These are phyloP conservation scores for Physcomitrium patens DNA, from an alignment of 225 moss, liverwort and hornwort species.

Conservation along the genomic window DNA sequence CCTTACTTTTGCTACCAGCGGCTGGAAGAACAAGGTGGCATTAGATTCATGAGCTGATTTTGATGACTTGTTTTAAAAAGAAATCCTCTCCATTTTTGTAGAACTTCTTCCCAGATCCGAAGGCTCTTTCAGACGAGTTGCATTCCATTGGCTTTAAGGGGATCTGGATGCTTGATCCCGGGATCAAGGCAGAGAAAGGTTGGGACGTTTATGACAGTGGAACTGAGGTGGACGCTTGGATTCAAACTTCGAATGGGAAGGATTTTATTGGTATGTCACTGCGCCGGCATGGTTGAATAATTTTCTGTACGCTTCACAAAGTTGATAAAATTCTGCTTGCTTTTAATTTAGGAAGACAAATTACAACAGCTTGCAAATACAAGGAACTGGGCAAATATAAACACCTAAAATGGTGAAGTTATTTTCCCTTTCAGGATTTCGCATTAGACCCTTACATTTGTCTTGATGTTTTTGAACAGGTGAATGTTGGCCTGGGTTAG, in stretches of 20 bases:
- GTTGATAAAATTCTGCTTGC: not conserved
- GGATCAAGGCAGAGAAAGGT: constrained; percentile 80
- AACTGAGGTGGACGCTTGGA: constrained; percentile 65
- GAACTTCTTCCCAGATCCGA: constrained; percentile 68
- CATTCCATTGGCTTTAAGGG: constrained; percentile 79
- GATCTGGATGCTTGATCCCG: constrained; percentile 98
- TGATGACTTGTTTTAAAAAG: not conserved
- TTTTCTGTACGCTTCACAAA: not conserved
- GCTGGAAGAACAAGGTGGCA: not conserved
- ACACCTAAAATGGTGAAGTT: no score
- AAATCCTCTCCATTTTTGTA: constrained; percentile 15
- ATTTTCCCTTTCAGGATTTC: not conserved
- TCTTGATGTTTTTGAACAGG: constrained; percentile 41
- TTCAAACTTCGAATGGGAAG: constrained; percentile 59
- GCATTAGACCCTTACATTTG: constrained; percentile 8
- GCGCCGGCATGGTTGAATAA: not conserved
- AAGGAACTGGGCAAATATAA: no score
- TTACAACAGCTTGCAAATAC: no score
- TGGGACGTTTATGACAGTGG: constrained; percentile 75
- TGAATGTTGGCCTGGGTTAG: constrained; percentile 86
- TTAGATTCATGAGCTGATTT: not conserved
- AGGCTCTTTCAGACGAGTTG: constrained; percentile 57
- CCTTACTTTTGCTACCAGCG: not conserved
- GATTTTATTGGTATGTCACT: constrained; percentile 60
- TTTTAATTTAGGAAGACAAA: no score